Evolutionary conservation across 805 yeast species (phyloP), one percentile per base, ranked within the genome.

Genomic region (Sugiyamaella mastotermitis): DNA sequence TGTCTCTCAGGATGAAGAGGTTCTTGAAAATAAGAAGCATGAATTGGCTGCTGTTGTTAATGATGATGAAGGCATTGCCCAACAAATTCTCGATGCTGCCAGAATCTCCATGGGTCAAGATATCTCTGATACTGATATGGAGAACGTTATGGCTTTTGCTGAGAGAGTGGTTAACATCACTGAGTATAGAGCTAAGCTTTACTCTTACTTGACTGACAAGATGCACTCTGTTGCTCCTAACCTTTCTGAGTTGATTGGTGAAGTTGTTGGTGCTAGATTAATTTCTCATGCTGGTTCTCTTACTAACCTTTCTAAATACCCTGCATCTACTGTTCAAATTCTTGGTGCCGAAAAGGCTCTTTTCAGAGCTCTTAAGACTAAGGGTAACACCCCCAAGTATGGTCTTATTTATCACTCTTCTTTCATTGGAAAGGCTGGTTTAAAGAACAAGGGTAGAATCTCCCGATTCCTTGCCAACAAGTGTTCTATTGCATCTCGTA

Each of bases 71-170:
- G 95, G 84, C 48, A 64, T 82, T 55, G 95, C 96, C 47, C 87
- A 87, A 71, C 79, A 80, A 64, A 78, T 90, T 52, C 83, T 90
- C 55, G 95, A 86, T 62, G 88, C 94, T 53, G 95, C 97, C 47
- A 80, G 84, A 71, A 87, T 90, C 56, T 87, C 97, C 32, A 92
- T 92, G 98, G 98, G 98, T 65, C 97, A 90, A 70, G 98, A 92
- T 66, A 77, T 92, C 52, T 81, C 95, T 49, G 95, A 84, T 64
- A 80, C 81, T 61, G 98, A 92, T 65, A 85, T 92, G 92, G 78
- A 76, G 49, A 88, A 88, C 62, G 88, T 92, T 43, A 65, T 81
- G 49, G 77, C 90, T 24, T 92, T 92, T 64, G 98, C 98, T 43
- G 76, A 83, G 63, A 82, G 96, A 69, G 95, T 88, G 27, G 95